Evolutionary conservation across 768 basidiomycete species (phyloP).

Genomic region (Collybia nuda): DNA sequence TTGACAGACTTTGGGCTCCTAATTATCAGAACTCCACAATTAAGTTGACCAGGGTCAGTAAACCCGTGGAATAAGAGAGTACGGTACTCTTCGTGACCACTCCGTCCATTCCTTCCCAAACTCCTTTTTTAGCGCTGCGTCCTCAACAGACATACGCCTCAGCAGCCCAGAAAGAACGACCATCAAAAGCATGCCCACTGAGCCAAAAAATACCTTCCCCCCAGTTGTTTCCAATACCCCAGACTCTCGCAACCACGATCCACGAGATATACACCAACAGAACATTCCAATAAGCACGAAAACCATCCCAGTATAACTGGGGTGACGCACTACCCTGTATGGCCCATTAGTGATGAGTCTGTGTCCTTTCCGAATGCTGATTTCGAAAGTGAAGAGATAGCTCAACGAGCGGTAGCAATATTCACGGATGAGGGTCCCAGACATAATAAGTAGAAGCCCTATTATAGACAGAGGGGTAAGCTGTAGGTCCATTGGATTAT

Average conservation of each 20-base stretch:
- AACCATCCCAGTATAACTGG: constrained; percentile 22
- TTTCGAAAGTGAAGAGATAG: constrained; percentile 36
- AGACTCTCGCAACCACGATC: constrained; percentile 5
- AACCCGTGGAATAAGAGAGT: too few species aligned
- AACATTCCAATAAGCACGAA: not conserved
- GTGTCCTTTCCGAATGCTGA: constrained; percentile 33
- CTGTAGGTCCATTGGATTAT: not conserved
- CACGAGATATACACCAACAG: constrained; percentile 2
- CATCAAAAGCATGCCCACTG: not conserved
- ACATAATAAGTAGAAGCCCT: constrained; percentile 22
- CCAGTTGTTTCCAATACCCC: constrained; percentile 1
- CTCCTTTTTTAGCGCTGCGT: constrained; percentile 6
- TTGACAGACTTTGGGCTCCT: too few species aligned
- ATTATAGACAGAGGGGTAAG: constrained; percentile 25
- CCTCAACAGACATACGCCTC: constrained; percentile 8
- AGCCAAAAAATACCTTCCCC: not conserved
- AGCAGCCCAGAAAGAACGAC: not conserved
- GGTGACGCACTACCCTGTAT: constrained; percentile 40
- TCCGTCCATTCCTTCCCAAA: constrained; percentile 16
- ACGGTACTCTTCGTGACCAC: too few species aligned
- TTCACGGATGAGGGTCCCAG: constrained; percentile 31
- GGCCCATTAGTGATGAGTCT: constrained; percentile 36
- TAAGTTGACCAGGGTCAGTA: too few species aligned
- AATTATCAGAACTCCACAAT: too few species aligned
- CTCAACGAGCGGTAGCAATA: constrained; percentile 34